Conservation (phyloP, 2,329 filamentous ascomycete species). For the Decorospora gaudefroyi region DNA sequence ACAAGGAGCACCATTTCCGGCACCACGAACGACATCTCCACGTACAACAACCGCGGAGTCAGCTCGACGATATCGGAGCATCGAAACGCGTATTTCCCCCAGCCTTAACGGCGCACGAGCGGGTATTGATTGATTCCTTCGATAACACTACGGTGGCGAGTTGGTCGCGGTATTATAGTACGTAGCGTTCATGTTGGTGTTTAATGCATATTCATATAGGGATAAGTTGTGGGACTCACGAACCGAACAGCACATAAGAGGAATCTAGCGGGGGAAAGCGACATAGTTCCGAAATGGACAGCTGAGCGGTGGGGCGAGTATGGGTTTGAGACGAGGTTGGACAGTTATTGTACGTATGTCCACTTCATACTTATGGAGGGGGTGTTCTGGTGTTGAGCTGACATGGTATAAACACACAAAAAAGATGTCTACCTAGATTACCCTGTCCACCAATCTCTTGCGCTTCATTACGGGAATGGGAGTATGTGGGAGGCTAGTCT, state of each 20-base stretch:
- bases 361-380: too few relatives aligned
- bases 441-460: conserved; percentile 41
- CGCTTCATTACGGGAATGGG: conserved; percentile 39
- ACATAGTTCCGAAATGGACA: conserved; percentile 47
- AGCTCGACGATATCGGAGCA: too few relatives aligned
- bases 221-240: too few relatives aligned
- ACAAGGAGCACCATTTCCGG: conserved; percentile 6
- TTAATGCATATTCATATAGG: too few relatives aligned
- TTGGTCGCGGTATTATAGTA: conserved; percentile 45
- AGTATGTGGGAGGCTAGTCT: conserved; percentile 33
- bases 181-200: conserved; percentile 5
- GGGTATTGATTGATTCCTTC: conserved; percentile 47
- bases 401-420: not conserved
- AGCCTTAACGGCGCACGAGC: conserved; percentile 40
- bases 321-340: conserved; percentile 38
- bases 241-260: conserved; percentile 30
- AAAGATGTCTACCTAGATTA: conserved; percentile 36
- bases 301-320: conserved; percentile 38
- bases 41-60: too few relatives aligned
- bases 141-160: conserved; percentile 46
- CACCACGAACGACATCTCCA: conserved; percentile 28
- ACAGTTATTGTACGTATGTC: conserved; percentile 38
- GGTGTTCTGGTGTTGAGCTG: too few relatives aligned
- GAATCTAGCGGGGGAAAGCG: conserved; percentile 38
- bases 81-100: conserved; percentile 36